Percentiles rank a stretch among this genome's conserved stretches.
phyloP scores from a whole-genome alignment of 148 eudicot genomes.

The Rhododendron mucronatum region DNA sequence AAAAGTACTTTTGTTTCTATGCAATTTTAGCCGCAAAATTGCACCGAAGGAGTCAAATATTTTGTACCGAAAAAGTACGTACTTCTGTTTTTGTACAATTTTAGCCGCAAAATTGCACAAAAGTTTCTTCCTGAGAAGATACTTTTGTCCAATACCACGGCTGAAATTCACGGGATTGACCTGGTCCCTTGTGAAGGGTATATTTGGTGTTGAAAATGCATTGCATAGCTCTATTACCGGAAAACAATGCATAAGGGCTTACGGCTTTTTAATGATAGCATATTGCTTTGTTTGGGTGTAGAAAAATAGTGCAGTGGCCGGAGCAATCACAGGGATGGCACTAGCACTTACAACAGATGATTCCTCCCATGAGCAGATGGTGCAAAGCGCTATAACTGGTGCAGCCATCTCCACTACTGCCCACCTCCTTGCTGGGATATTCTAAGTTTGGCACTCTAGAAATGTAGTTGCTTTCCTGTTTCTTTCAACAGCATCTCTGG shows the following conservation, averaged over 20 bases:
- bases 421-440: conserved; percentile 67
- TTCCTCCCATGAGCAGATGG: conserved; percentile 72
- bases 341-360: conserved; percentile 60
- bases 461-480: neutral
- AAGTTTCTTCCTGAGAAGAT: no score
- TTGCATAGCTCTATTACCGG: neutral
- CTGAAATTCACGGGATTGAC: no score
- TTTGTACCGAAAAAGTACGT: no score
- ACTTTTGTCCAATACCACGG: no score
- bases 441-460: conserved; percentile 16
- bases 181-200: no score
- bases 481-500: neutral
- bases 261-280: neutral
- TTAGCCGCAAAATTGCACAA: no score
- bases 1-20: no score
- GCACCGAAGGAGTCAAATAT: no score
- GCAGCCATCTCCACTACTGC: conserved; percentile 95
- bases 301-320: conserved; percentile 94
- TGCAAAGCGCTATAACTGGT: conserved; percentile 90
- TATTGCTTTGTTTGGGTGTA: conserved; percentile 21
- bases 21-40: no score
- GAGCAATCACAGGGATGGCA: conserved; percentile 84
- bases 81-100: no score
- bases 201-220: no score
- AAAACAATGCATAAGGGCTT: neutral